A percentile compares a stretch with the other conserved stretches of the same genome.
Evolutionary conservation across 305 asterid genomes (phyloP).

Genomic region (Euphrasia arctica): DNA sequence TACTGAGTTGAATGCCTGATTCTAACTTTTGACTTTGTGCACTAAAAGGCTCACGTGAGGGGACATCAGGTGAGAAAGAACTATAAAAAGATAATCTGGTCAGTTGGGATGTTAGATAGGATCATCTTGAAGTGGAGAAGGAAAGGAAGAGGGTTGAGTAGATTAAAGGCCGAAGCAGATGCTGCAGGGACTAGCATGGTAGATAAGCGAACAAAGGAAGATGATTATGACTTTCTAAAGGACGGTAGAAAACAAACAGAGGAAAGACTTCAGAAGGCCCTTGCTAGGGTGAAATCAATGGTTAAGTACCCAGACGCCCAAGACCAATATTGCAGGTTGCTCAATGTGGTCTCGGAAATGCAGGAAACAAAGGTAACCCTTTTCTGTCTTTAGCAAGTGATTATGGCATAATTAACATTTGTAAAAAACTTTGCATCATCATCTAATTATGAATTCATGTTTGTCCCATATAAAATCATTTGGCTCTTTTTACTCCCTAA

Average conservation of each 20-base stretch:
- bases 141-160: slow-evolving; percentile 86
- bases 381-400: too few species aligned
- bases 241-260: slow-evolving; percentile 94
- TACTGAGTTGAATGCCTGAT: slow-evolving; percentile 17
- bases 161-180: slow-evolving; percentile 64
- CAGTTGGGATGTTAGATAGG: slow-evolving; percentile 89
- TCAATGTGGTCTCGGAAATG: slow-evolving; percentile 81
- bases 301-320: slow-evolving; percentile 96
- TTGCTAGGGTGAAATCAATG: slow-evolving; percentile 92
- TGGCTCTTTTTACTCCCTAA: too few species aligned
- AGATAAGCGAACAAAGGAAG: slow-evolving; percentile 48
- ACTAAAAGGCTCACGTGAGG: slow-evolving; percentile 84
- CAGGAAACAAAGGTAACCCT: slow-evolving; percentile 68
- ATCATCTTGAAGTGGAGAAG: slow-evolving; percentile 91
- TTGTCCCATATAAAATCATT: too few species aligned
- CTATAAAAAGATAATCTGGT: slow-evolving; percentile 78
- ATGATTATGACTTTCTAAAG: slow-evolving; percentile 83
- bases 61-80: slow-evolving; percentile 98
- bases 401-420: not conserved
- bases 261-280: slow-evolving; percentile 84
- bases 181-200: slow-evolving; percentile 48
- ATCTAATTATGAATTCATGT: too few species aligned
- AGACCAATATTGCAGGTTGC: slow-evolving; percentile 86
- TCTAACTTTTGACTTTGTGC: slow-evolving; percentile 25
- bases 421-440: too few species aligned